Conservation (phyloP, 805 yeast genomes). For the Peterozyma toletana region DNA sequence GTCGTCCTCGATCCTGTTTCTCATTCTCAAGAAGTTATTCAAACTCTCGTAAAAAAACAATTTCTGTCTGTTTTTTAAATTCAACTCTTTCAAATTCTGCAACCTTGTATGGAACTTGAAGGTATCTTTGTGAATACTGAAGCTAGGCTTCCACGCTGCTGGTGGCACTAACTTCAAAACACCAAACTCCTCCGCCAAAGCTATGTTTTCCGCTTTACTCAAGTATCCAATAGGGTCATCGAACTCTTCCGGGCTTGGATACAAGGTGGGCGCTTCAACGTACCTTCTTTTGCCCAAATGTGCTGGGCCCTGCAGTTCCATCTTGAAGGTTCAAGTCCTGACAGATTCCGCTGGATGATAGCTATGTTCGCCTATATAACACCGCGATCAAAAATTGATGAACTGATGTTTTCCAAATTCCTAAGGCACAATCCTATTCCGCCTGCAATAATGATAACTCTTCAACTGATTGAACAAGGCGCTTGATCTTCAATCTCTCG, state of each 20-base stretch:
- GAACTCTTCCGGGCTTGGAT: constrained; percentile 38
- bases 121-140: constrained; percentile 41
- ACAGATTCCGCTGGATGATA: too few relatives aligned
- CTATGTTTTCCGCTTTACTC: constrained; percentile 29
- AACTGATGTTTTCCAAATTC: too few relatives aligned
- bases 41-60: constrained; percentile 55
- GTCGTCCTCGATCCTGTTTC: constrained; percentile 12
- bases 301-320: too few relatives aligned
- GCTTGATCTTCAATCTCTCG: too few relatives aligned
- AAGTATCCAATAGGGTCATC: constrained; percentile 42
- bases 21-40: constrained; percentile 48
- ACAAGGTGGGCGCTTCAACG: constrained; percentile 38
- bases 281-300: neutral
- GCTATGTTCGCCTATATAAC: too few relatives aligned
- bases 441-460: too few relatives aligned
- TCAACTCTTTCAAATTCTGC: constrained; percentile 61
- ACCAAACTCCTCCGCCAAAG: constrained; percentile 40
- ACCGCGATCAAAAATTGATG: too few relatives aligned
- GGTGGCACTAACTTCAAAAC: constrained; percentile 51
- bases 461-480: too few relatives aligned
- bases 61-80: constrained; percentile 55
- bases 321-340: too few relatives aligned
- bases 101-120: constrained; percentile 63
- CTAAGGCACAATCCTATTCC: too few relatives aligned
- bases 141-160: constrained; percentile 43